A percentile compares a stretch with the other conserved stretches of the same genome.
Evolutionary conservation across 768 basidiomycete species (phyloP).

Genomic region (Pleurotus salmoneostramineus): DNA sequence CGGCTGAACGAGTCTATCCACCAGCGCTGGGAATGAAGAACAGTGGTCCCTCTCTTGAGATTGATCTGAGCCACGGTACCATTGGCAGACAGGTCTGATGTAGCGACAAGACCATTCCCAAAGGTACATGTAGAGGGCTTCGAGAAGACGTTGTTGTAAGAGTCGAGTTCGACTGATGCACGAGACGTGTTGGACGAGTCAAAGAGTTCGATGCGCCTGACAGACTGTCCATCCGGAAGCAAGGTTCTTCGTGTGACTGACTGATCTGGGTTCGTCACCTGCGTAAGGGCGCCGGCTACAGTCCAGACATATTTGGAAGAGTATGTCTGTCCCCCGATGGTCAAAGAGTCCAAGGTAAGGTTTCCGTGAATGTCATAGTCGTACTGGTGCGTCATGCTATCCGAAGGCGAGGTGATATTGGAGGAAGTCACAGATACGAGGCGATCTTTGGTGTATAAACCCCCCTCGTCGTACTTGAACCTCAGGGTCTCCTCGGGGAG

Average conservation of each 20-base stretch:
- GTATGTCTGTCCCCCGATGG: neutral
- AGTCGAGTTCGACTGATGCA: neutral
- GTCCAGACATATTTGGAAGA: neutral
- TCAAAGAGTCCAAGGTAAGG: neutral
- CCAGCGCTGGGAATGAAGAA: slow-evolving; percentile 1
- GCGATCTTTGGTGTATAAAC: neutral
- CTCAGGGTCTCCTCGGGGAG: neutral
- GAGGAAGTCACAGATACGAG: neutral
- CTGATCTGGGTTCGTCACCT: neutral
- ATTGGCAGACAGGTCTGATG: neutral
- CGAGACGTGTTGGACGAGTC: neutral
- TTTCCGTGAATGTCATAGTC: slow-evolving; percentile 1
- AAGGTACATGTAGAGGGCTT: neutral
- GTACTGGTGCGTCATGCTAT: neutral
- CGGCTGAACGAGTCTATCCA: neutral
- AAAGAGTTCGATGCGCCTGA: neutral
- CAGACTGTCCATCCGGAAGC: slow-evolving; percentile 1
- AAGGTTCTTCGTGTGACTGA: neutral
- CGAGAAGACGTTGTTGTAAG: neutral
- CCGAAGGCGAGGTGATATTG: neutral
- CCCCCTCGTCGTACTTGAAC: slow-evolving; percentile 2
- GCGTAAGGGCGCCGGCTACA: neutral
- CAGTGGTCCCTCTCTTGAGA: neutral
- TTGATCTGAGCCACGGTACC: neutral
- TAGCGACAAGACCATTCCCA: neutral